A percentile compares a stretch with the other conserved stretches of the same genome.
phyloP scores from a whole-genome alignment of 768 basidiomycete genomes.

The Brasilioporus rufonigricans region DNA sequence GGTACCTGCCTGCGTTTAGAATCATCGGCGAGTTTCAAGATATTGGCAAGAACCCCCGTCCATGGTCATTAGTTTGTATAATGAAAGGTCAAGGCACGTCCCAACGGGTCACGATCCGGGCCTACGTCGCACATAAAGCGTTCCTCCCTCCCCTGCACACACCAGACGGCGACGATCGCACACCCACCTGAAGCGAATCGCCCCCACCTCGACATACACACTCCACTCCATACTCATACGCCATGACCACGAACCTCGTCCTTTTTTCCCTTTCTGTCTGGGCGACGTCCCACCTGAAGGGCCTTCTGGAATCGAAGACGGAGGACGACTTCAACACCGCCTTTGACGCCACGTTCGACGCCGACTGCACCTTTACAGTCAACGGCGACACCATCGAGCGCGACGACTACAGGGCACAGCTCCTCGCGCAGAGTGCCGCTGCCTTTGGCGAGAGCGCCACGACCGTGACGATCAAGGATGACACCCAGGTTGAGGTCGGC shows the following conservation, averaged over 20 bases:
- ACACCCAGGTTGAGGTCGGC: constrained; percentile 27
- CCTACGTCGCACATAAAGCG: constrained; percentile 9
- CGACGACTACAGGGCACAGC: constrained; percentile 38
- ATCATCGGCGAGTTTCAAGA: too few species aligned
- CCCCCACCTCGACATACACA: too few species aligned
- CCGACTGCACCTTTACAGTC: constrained; percentile 35
- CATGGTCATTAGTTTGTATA: too few species aligned
- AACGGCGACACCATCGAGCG: constrained; percentile 41
- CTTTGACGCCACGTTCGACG: constrained; percentile 42
- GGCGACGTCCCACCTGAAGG: constrained; percentile 38
- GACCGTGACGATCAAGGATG: constrained; percentile 23
- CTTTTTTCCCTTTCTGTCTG: constrained; percentile 43
- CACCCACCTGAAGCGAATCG: too few species aligned
- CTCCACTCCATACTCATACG: too few species aligned
- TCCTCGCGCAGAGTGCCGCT: constrained; percentile 32
- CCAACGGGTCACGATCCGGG: not conserved
- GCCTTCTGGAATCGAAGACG: constrained; percentile 40
- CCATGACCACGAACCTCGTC: constrained; percentile 33
- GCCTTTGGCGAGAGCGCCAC: constrained; percentile 11
- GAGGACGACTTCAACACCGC: constrained; percentile 32
- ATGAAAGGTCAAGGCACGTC: not conserved
- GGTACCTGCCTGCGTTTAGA: not conserved
- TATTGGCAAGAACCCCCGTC: too few species aligned
- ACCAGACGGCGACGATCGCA: not conserved
- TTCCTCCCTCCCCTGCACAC: not conserved